Evolutionary conservation across 1,139 yeast species (phyloP), one percentile per base, ranked within the genome.

Genomic region (Taiozyma sp.): DNA sequence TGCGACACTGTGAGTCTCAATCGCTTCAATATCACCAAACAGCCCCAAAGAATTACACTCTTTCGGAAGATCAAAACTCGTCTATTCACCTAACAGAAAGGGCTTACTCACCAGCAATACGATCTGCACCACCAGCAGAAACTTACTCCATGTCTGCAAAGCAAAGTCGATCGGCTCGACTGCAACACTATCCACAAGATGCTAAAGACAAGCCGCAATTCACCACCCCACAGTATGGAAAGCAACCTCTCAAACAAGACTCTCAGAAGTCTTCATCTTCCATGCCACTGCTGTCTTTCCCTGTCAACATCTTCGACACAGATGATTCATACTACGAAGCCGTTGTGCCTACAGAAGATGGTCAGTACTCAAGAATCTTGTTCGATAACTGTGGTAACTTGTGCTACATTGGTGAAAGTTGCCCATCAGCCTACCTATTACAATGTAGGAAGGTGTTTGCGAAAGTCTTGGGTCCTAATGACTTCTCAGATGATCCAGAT

Each of bases 401-500:
- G 29, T 59, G 71, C 19, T 70, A 69, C 50, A 52, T 70, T 46
- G 74, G 74, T 19, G 74, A 71, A 48, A 62, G 69, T 44, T 69
- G 71, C 14, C 65, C 70, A 0, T 57, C 68, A 3, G 64, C 74
- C 1, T 61, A 68, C 44, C 55, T 69, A 13, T 62, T 64, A 38
- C 74, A 69, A 52, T 65, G 64, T 28, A 60, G 72, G 14, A 66
- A 58, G 54, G 61, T 65, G 8, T 72, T 65, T 50, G 57, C 58
- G 49, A 63, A 56, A 51, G 60, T 52, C 5, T 52, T 63, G 48
- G 72, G 68, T 7, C 54, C 62, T 28, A 65, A 71, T 8, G 54
- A 59, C 28, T 70, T 73, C 51, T 69, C 74, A 0, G 69, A 67
- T 45, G 74, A 73, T 50, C 70, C 73, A 4, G 64, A 69, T 41